Base-by-base conservation (phyloP, 345 rosid genomes). In the Corymbia maculata region DNA sequence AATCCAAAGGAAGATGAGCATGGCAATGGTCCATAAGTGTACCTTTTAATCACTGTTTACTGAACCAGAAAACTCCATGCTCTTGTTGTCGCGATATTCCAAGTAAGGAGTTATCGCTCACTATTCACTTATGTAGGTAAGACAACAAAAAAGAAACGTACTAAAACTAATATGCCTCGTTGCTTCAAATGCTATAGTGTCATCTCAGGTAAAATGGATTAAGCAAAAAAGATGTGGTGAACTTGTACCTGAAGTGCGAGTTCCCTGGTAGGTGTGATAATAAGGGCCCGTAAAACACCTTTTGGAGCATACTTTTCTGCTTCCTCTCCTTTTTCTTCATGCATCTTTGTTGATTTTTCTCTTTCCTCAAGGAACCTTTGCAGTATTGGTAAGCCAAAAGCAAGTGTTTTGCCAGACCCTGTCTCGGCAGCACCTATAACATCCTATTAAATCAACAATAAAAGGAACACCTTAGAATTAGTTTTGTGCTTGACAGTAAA, bases 321-420 rank as follows among this genome's bases (percentile, higher is more conserved):
- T 92, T 91, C 94, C 57, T 94, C 96, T 28, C 94, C 98, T 86
- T 93, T 94, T 55, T 90, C 88, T 79, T 92, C 95, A 85, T 51
- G 52, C 93, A 92, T 53, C 52, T 90, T 95, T 53, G 86, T 93
- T 88, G 90, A 93, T 85, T 98, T 98, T 85, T 95, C 99, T 82
- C 91, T 91, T 91, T 98, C 99, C 79, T 98, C 99, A 59, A 97
- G 92, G 32, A 98, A 94, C 82, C 99, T 98, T 85, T 98, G 99
- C 91, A 97, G 85, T 88, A 98, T 95, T 85, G 99, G 99, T 91
- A 98, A 92, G 88, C 99, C 99, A 93, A 98, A 98, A 89, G 99
- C 98, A 90, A 98, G 98, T 30, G 99, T 98, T 94, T 98, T 98
- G 85, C 99, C 99, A 42, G 99, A 98, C 80, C 99, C 99, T 44